Percentiles rank a stretch among this genome's conserved stretches.
Conservation (phyloP, 139 green algal genomes). For the Chlamydomonas sp. region DNA sequence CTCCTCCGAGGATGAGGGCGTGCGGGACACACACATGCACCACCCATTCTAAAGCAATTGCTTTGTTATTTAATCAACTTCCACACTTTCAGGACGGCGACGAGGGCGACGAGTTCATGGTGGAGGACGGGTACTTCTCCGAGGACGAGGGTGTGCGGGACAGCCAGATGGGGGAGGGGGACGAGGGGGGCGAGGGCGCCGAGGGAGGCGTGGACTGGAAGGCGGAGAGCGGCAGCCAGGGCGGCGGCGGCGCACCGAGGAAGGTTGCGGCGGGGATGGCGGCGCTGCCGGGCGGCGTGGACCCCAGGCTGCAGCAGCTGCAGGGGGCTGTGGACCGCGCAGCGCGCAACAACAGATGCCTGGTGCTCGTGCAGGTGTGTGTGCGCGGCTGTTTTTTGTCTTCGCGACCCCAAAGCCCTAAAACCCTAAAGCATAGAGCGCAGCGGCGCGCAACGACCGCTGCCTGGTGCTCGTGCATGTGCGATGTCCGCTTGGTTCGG, state of each 20-base stretch:
- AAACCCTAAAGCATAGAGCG: no score
- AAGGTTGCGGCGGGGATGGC: neutral
- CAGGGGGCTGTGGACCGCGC: conserved; percentile 1
- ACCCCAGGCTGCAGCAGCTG: conserved; percentile 6
- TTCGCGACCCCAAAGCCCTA: no score
- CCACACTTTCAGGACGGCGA: no score
- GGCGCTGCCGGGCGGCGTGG: neutral
- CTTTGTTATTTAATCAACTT: no score
- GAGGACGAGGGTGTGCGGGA: conserved; percentile 7
- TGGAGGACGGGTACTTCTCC: conserved; percentile 7
- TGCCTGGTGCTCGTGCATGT: no score
- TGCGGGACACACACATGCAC: no score
- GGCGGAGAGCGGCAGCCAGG: neutral
- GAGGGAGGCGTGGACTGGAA: neutral
- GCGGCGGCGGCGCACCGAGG: neutral
- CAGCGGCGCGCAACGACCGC: no score
- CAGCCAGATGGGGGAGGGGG: conserved; percentile 2
- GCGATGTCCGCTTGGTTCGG: no score
- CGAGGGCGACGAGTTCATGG: neutral
- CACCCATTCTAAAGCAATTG: no score
- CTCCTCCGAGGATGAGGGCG: no score
- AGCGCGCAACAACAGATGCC: neutral
- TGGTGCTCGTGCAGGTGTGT: no score
- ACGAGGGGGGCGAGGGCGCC: neutral
- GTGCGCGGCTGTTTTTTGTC: no score